Base-by-base conservation (phyloP, 129 eudicot species). In the Rutidosis leptorrhynchoides region DNA sequence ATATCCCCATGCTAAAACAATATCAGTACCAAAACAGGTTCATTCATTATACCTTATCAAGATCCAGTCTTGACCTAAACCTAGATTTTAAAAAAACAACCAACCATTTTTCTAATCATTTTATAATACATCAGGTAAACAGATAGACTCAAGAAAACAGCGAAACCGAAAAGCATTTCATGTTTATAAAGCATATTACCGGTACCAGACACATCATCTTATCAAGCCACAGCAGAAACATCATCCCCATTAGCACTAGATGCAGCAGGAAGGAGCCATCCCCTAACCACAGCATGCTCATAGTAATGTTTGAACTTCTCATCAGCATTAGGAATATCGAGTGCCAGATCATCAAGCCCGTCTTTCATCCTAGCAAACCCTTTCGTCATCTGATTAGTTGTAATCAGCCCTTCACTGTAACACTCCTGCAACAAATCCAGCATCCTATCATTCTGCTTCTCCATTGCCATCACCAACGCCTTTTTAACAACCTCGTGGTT, bases 401-500 rank as follows among this genome's bases (percentile, higher is more conserved):
- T 87, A 28, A 91, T 91, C 85, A 91, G 64, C 54, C 94, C 97
- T 79, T 91, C 97, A 27, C 82, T 70, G 71, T 62, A 91, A 72
- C 97, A 91, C 68, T 83, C 96, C 70, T 81, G 84, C 69, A 91
- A 81, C 70, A 91, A 73, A 68, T 91, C 90, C 78, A 87, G 83
- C 83, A 91, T 78, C 82, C 87, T 45, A 32, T 87, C 97, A 8
- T 87, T 87, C 83, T 91, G 82, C 88, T 91, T 91, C 83, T 91
- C 97, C 97, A 91, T 91, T 2, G 96, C 95, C 97, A 91, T 91
- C 32, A 91, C 90, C 78, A 91, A 58, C 11, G 94, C 94, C 67
- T 81, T 91, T 83, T 91, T 91, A 72, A 87, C 97, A 58, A 91
- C 97, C 84, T 91, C 97, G 8, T 91, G 97, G 71, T 81, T 91